Conservation (phyloP, 768 basidiomycete genomes). For the Mycena floridula region DNA sequence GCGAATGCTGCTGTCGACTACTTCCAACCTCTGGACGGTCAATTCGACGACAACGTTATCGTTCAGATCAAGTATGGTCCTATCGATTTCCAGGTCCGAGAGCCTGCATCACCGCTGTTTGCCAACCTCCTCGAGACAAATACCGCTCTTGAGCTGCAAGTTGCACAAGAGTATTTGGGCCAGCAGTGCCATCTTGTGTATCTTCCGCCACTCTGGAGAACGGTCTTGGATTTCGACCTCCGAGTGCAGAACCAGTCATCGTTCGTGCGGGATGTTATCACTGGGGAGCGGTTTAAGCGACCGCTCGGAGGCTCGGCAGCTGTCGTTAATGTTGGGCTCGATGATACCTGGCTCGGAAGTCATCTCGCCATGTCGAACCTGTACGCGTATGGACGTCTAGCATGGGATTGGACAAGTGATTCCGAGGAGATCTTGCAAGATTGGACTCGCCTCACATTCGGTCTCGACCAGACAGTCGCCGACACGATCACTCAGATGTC, state of each 20-base stretch:
- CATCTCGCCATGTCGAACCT: constrained; percentile 14
- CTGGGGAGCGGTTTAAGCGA: constrained; percentile 9
- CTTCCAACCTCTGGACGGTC: constrained; percentile 11
- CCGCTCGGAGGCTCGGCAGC: constrained; percentile 10
- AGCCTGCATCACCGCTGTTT: constrained; percentile 11
- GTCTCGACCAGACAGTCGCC: constrained; percentile 8
- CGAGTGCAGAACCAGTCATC: constrained; percentile 11
- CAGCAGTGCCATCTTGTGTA: constrained; percentile 12
- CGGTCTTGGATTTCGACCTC: constrained; percentile 12
- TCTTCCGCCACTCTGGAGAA: constrained; percentile 12
- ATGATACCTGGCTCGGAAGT: constrained; percentile 12
- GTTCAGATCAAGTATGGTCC: constrained; percentile 13
- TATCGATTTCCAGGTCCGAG: constrained; percentile 12
- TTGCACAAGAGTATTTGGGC: constrained; percentile 12
- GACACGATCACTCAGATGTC: constrained; percentile 11
- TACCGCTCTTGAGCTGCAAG: constrained; percentile 10
- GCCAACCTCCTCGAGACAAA: constrained; percentile 11
- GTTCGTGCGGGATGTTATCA: constrained; percentile 10
- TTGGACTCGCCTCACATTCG: constrained; percentile 13
- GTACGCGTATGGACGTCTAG: constrained; percentile 11
- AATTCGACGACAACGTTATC: constrained; percentile 12
- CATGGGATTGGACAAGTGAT: constrained; percentile 10
- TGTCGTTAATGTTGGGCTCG: constrained; percentile 11
- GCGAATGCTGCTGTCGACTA: constrained; percentile 11
- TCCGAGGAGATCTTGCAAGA: constrained; percentile 11